phyloP scores from a whole-genome alignment of 805 yeast genomes.

The Blastobotrys peoriensis region DNA sequence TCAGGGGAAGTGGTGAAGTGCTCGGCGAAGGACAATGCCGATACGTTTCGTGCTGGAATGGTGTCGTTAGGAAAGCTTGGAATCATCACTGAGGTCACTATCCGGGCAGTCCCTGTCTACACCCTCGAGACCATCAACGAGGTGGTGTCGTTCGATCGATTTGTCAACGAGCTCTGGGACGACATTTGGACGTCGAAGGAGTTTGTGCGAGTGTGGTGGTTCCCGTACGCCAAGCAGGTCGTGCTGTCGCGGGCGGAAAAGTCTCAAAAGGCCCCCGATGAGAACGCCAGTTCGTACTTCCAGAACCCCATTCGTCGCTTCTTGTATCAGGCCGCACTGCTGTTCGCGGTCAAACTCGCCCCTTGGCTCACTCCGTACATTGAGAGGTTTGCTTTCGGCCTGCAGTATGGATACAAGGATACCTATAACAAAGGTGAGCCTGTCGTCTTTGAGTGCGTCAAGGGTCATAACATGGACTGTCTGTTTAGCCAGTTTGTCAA shows the following conservation, averaged over 20 bases:
- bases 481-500: slow-evolving; percentile 88
- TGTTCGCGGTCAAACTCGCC: slow-evolving; percentile 65
- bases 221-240: slow-evolving; percentile 82
- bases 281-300: slow-evolving; percentile 72
- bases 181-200: slow-evolving; percentile 81
- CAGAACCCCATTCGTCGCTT: slow-evolving; percentile 74
- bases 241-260: slow-evolving; percentile 87
- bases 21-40: slow-evolving; percentile 55
- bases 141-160: slow-evolving; percentile 68
- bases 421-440: slow-evolving; percentile 51
- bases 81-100: slow-evolving; percentile 74
- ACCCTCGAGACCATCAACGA: slow-evolving; percentile 77
- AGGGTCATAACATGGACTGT: slow-evolving; percentile 93
- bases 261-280: slow-evolving; percentile 55
- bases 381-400: slow-evolving; percentile 76
- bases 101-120: slow-evolving; percentile 79
- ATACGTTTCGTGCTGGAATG: slow-evolving; percentile 73
- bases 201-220: slow-evolving; percentile 95
- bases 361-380: slow-evolving; percentile 79
- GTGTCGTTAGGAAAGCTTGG: slow-evolving; percentile 90
- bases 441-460: slow-evolving; percentile 74
- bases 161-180: slow-evolving; percentile 57
- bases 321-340: slow-evolving; percentile 72
- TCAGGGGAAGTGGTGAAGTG: slow-evolving; percentile 65
- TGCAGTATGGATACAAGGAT: slow-evolving; percentile 76